A percentile compares a stretch with the other conserved stretches of the same genome.
Evolutionary conservation across 2,329 filamentous ascomycete species (phyloP).

Genomic region (Incumbomyces lentus): DNA sequence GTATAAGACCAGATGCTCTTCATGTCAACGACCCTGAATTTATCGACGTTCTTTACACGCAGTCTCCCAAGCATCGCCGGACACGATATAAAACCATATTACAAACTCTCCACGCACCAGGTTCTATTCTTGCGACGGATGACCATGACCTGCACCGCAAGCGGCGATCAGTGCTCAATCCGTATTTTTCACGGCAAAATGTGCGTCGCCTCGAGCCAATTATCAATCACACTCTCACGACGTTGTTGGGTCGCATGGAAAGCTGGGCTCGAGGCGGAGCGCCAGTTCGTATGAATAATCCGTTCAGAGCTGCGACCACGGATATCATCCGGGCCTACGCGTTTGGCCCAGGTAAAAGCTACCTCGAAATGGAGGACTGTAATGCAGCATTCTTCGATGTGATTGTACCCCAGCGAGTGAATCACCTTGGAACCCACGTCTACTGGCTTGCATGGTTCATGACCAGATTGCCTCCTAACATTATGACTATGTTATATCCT

Average conservation of each 20-base stretch:
- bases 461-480: no score
- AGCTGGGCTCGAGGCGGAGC: conserved; percentile 7
- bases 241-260: conserved; percentile 15
- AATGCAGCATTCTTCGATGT: no score
- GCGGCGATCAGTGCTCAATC: conserved; percentile 20
- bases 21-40: conserved; percentile 27
- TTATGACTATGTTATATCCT: no score
- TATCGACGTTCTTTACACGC: conserved; percentile 26
- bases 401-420: no score
- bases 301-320: conserved; percentile 29
- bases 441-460: no score
- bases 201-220: conserved; percentile 19
- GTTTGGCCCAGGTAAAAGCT: conserved; percentile 7
- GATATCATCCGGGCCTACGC: conserved; percentile 17
- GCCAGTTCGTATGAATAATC: conserved; percentile 9
- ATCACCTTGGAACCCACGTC: no score
- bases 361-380: no score
- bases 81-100: conserved; percentile 22
- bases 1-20: conserved; percentile 26
- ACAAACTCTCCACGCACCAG: conserved; percentile 10
- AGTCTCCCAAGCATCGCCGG: conserved; percentile 15
- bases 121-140: conserved; percentile 17
- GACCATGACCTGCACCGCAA: conserved; percentile 21
- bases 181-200: conserved; percentile 19
- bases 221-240: conserved; percentile 20